Evolutionary conservation across 371 early-diverging fungal species (phyloP), one percentile per base, ranked within the genome.

Genomic region (Zychaea mexicana): DNA sequence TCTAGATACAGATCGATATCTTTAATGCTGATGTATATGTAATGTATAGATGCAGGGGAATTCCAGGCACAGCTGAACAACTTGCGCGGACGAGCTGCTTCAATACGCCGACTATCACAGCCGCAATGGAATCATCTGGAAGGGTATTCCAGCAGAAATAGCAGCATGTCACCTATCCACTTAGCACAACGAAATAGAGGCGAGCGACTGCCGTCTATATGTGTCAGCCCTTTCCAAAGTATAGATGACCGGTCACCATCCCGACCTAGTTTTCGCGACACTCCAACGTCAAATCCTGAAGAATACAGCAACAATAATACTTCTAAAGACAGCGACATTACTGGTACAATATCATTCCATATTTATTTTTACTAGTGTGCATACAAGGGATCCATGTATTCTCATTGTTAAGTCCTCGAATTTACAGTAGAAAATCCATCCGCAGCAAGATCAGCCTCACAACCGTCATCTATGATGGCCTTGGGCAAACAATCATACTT

Each of bases 401-500:
- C n/a, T n/a, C n/a, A n/a, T n/a, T n/a, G n/a, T n/a, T n/a, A n/a
- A n/a, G n/a, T n/a, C n/a, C n/a, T n/a, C n/a, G n/a, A n/a, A n/a
- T n/a, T n/a, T n/a, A n/a, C n/a, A 49, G 24, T 13, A 49, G 49
- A 49, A 19, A 19, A n/a, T 17, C 6, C 49, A 49, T 49, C 21
- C 3, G n/a, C 49, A 42, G n/a, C 3, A 24, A 49, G 49, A 13
- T 13, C 22, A 24, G 5, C 26, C 10, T 22, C 49, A 49, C 75
- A 67, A 53, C 64, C 70, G 8, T 64, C 71, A 12, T 62, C 66
- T 2, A 71, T 62, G 62, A 74, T 74, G 74, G 59, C 64, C 3
- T 64, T 74, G 39, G 74, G 74, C 2, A 74, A 69, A 60, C 57
- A 71, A 69, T 74, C 74, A 1, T 64, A 74, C 42, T 66, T 74